Evolutionary conservation across 116 monocot species (phyloP), one percentile per base, ranked within the genome.

Genomic region (Zostera marina): DNA sequence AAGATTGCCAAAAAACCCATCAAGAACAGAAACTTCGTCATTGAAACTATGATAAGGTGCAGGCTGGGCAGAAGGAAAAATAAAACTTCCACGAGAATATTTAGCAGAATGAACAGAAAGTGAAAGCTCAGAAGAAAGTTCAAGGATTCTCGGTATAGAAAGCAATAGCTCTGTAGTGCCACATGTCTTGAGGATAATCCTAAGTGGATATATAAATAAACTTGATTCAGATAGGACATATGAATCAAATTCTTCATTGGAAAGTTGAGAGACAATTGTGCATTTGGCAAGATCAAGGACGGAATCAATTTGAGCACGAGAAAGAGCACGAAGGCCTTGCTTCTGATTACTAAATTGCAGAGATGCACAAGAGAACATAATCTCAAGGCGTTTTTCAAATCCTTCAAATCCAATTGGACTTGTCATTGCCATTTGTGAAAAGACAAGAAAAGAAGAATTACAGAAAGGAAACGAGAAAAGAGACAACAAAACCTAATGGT

Each of bases 221-320:
- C 85, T 85, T 0, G 85, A 85, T 48, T 85, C 85, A 20, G 85
- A 85, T 23, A 87, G 82, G 47, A 87, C 82, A 56, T 87, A 87
- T 0, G 87, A 87, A 44, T 87, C 87, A 23, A 82, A 87, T 12
- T 61, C 72, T 55, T 68, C 66, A 67, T 82, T 82, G 2, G 82
- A 87, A 32, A 82, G 79, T 52, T 79, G 52, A 14, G 82, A 68
- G 19, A 87, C 82, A 64, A 87, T 70, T 3, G 82, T 79, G 76
- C 87, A 87, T 24, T 55, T 60, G 19, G 87, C 87, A n/a, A 58
- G 40, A 0, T 82, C 82, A 9, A 87, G 62, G 54, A 87, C 61
- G 2, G 82, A 79, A 42, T 87, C 82, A 14, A 87, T 76, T 59
- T 87, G 79, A 1, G 76, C 52, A 19, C 79, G 67, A 6, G 79